Percentiles rank a stretch among this genome's conserved stretches.
Evolutionary conservation across 805 yeast genomes (phyloP).

Genomic region (Sungouiozyma intestinalis): DNA sequence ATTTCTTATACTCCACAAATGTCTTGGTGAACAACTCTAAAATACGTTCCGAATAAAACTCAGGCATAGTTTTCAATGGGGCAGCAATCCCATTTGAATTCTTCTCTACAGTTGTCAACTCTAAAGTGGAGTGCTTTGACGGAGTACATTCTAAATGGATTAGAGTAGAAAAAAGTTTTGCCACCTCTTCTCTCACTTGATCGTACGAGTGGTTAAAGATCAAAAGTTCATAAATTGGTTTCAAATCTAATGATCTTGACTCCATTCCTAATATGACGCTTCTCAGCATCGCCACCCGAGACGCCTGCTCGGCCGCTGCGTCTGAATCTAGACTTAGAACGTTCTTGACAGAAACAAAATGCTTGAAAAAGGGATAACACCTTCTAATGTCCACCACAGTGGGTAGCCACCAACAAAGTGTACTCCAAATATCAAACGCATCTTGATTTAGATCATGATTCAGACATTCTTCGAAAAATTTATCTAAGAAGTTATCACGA

Average conservation of each 20-base stretch:
- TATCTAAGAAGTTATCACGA: constrained; percentile 39
- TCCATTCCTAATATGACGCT: constrained; percentile 40
- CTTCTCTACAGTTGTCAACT: constrained; percentile 8
- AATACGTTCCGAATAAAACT: constrained; percentile 30
- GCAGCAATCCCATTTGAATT: constrained; percentile 29
- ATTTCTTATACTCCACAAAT: constrained; percentile 30
- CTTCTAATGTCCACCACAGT: constrained; percentile 59
- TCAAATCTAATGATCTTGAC: constrained; percentile 47
- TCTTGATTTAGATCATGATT: constrained; percentile 62
- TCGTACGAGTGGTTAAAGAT: constrained; percentile 55
- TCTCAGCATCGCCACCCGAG: constrained; percentile 43
- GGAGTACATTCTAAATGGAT: constrained; percentile 21
- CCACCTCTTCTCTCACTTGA: constrained; percentile 59
- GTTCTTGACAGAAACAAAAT: constrained; percentile 35
- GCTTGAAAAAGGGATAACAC: constrained; percentile 39
- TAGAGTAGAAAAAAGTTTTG: constrained; percentile 38
- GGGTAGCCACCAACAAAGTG: constrained; percentile 67
- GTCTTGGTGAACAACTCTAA: constrained; percentile 36
- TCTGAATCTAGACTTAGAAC: constrained; percentile 39
- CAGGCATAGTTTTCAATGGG: constrained; percentile 24
- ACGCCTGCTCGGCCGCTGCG: constrained; percentile 54
- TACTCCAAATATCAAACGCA: constrained; percentile 60
- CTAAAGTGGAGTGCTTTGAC: constrained; percentile 9
- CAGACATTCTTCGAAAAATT: constrained; percentile 38
- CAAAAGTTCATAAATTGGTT: constrained; percentile 33